A percentile compares a stretch with the other conserved stretches of the same genome.
Evolutionary conservation across 805 yeast species (phyloP).

Genomic region (Metschnikowia peoriensis): DNA sequence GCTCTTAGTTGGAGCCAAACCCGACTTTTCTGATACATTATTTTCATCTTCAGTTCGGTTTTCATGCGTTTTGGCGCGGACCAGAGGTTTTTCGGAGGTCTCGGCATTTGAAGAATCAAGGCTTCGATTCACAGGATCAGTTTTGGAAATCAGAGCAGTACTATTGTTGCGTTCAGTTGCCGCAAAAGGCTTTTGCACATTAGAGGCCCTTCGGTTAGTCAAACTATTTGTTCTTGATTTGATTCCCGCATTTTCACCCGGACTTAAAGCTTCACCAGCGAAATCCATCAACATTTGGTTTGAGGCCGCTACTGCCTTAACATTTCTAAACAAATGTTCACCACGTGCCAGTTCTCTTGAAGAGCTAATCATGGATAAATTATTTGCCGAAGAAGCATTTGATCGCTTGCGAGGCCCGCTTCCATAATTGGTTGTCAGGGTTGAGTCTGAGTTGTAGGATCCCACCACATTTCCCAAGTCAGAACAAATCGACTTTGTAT

Average conservation of each 20-base stretch:
- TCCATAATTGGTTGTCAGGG: constrained; percentile 41
- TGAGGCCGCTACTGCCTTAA: neutral
- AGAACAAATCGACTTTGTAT: constrained; percentile 24
- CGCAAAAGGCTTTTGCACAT: neutral
- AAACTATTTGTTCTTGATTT: constrained; percentile 1
- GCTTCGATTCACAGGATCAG: neutral
- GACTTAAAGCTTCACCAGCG: neutral
- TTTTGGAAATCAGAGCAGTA: neutral
- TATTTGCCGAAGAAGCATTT: constrained; percentile 13
- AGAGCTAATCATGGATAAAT: constrained; percentile 11
- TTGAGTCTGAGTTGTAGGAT: constrained; percentile 41
- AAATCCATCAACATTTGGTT: constrained; percentile 2
- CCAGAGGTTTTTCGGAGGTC: neutral
- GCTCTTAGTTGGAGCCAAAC: neutral
- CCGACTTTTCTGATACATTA: neutral
- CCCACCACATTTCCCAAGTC: constrained; percentile 42
- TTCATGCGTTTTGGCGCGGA: neutral
- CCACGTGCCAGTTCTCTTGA: constrained; percentile 14
- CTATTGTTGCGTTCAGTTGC: neutral
- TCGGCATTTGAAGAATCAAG: neutral
- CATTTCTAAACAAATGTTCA: neutral
- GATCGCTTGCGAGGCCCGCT: constrained; percentile 14
- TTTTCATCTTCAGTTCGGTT: neutral
- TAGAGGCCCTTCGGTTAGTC: neutral
- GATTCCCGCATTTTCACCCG: neutral